Percentiles rank a stretch among this genome's conserved stretches.
Evolutionary conservation across 805 yeast genomes (phyloP).

Genomic region (Yamadazyma tumulicola): DNA sequence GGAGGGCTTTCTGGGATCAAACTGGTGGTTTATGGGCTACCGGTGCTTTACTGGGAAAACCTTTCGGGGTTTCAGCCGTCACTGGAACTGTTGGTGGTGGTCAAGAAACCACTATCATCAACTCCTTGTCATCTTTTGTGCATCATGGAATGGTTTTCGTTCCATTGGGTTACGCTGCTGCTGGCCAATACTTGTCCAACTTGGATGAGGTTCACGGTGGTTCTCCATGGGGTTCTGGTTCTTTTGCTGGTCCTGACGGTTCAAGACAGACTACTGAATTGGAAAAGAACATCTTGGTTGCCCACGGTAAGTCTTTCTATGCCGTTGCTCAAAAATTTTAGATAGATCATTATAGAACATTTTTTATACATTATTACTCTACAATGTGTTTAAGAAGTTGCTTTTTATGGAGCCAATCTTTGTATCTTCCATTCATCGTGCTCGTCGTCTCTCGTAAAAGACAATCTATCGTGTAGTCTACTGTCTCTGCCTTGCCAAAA

Average conservation of each 20-base stretch:
- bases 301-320: constrained; percentile 65
- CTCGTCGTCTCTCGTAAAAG: constrained; percentile 53
- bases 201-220: constrained; percentile 72
- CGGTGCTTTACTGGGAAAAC: constrained; percentile 71
- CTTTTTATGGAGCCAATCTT: constrained; percentile 65
- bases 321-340: constrained; percentile 24
- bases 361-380: too few relatives aligned
- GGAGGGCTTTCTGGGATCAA: constrained; percentile 71
- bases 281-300: constrained; percentile 60
- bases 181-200: constrained; percentile 51
- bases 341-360: neutral
- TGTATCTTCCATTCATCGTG: constrained; percentile 56
- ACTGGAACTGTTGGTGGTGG: constrained; percentile 83
- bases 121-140: constrained; percentile 58
- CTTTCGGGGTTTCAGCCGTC: constrained; percentile 67
- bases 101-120: constrained; percentile 68
- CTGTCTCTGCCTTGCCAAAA: constrained; percentile 96
- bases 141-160: constrained; percentile 82
- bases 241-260: constrained; percentile 75
- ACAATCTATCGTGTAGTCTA: constrained; percentile 86
- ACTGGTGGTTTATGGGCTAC: constrained; percentile 79
- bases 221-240: constrained; percentile 86
- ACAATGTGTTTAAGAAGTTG: too few relatives aligned
- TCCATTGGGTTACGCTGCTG: constrained; percentile 70
- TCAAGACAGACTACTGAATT: constrained; percentile 61